Evolutionary conservation across 345 rosid genomes (phyloP).

Genomic region (Pistacia integerrima): DNA sequence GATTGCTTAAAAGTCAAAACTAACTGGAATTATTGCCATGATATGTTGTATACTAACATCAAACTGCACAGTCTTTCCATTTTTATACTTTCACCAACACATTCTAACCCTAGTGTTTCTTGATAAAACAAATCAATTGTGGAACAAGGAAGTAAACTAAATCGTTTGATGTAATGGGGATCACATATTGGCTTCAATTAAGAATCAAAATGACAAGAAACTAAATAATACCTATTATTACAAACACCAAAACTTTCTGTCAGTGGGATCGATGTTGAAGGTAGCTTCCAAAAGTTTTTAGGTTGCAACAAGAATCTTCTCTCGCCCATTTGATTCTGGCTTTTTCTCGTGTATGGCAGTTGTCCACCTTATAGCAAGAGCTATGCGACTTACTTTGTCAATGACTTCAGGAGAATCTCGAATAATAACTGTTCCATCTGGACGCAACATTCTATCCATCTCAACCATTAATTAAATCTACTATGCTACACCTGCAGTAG

Average conservation of each 20-base stretch:
- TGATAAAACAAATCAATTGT: conserved; percentile 20
- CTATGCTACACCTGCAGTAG: conserved; percentile 76
- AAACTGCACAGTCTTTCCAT: conserved; percentile 16
- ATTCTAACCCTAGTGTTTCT: conserved; percentile 25
- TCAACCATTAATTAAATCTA: conserved; percentile 76
- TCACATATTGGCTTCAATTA: conserved; percentile 27
- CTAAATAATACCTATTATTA: conserved; percentile 42
- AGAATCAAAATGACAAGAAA: conserved; percentile 29
- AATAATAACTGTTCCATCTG: conserved; percentile 77
- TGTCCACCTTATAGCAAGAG: conserved; percentile 77
- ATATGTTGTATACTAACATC: conserved; percentile 16
- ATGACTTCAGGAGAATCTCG: conserved; percentile 82
- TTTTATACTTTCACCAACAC: conserved; percentile 1
- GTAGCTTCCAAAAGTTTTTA: conserved; percentile 65
- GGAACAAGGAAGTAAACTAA: conserved; percentile 23
- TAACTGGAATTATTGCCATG: conserved; percentile 2
- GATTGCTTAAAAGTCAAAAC: no score
- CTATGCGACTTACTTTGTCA: conserved; percentile 70
- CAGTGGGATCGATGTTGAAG: conserved; percentile 46
- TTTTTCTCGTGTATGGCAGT: conserved; percentile 61
- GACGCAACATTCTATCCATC: conserved; percentile 91
- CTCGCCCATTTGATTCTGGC: conserved; percentile 71
- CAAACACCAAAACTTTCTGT: conserved; percentile 25
- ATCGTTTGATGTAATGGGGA: conserved; percentile 43
- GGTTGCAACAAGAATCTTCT: conserved; percentile 71